Conservation (phyloP, 306 rosid genomes). For the Prosopis cineraria region DNA sequence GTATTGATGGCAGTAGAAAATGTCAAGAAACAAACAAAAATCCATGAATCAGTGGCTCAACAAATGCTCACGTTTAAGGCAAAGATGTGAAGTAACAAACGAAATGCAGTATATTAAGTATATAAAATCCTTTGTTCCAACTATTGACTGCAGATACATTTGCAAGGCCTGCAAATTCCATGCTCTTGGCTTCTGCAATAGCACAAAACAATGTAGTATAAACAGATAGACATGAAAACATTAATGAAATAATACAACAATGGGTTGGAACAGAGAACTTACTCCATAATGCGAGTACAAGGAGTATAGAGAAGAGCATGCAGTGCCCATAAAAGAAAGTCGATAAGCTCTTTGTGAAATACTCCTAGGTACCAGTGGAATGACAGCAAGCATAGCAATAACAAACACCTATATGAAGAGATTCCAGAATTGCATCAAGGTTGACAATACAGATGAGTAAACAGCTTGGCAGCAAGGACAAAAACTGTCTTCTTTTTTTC, state of each 20-base stretch:
- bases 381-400: slow-evolving; percentile 81
- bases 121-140: slow-evolving; percentile 83
- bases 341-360: slow-evolving; percentile 89
- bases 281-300: slow-evolving; percentile 84
- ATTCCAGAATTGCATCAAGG: slow-evolving; percentile 15
- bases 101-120: slow-evolving; percentile 77
- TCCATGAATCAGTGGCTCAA: slow-evolving; percentile 11
- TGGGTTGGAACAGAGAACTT: slow-evolving; percentile 32
- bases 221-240: slow-evolving; percentile 15
- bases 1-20: not conserved
- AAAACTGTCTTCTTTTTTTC: not conserved
- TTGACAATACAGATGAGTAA: not conserved
- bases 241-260: slow-evolving; percentile 1
- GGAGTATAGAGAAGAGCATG: slow-evolving; percentile 76
- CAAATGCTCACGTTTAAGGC: slow-evolving; percentile 74
- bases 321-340: slow-evolving; percentile 85
- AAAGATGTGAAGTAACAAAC: slow-evolving; percentile 76
- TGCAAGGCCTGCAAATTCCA: slow-evolving; percentile 95
- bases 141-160: slow-evolving; percentile 73
- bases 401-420: slow-evolving; percentile 69
- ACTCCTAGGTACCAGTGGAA: slow-evolving; percentile 74
- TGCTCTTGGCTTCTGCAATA: slow-evolving; percentile 84
- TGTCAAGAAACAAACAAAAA: slow-evolving; percentile 7
- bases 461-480: slow-evolving; percentile 16
- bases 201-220: slow-evolving; percentile 27